Evolutionary conservation across 1,284 basidiomycete genomes (phyloP).

Genomic region (Trichosporon ovoides): DNA sequence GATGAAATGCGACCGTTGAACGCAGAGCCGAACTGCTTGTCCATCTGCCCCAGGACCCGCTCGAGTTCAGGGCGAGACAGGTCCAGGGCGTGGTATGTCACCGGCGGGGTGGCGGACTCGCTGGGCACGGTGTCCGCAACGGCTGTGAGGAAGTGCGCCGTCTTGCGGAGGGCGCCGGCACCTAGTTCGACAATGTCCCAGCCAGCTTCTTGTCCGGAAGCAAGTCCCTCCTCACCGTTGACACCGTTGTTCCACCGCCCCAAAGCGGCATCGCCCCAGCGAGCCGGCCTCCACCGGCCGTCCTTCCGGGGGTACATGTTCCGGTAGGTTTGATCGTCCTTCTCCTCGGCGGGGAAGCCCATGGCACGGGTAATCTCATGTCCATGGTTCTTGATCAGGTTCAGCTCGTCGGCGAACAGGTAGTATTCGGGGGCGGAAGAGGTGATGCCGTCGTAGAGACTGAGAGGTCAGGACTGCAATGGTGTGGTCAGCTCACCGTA

Average conservation of each 20-base stretch:
- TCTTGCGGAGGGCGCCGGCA: slow-evolving; percentile 84
- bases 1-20: slow-evolving; percentile 66
- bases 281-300: slow-evolving; percentile 41
- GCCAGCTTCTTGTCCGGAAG: slow-evolving; percentile 38
- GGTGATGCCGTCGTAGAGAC: slow-evolving; percentile 60
- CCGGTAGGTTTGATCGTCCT: not conserved
- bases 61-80: slow-evolving; percentile 80
- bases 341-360: slow-evolving; percentile 34
- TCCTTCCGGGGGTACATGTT: not conserved
- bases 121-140: slow-evolving; percentile 54
- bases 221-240: slow-evolving; percentile 53
- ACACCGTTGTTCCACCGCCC: slow-evolving; percentile 63
- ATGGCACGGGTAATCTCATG: slow-evolving; percentile 54
- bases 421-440: slow-evolving; percentile 81
- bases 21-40: slow-evolving; percentile 59
- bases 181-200: slow-evolving; percentile 73
- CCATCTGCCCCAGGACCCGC: slow-evolving; percentile 69
- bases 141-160: slow-evolving; percentile 75
- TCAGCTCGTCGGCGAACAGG: slow-evolving; percentile 60
- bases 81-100: slow-evolving; percentile 90
- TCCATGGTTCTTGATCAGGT: slow-evolving; percentile 51
- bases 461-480: no score
- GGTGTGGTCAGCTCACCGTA: slow-evolving; percentile 55
- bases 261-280: slow-evolving; percentile 60
- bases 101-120: slow-evolving; percentile 52